Base-by-base conservation (phyloP, 1,139 yeast genomes). In the Protomyces arabidopsidicola region DNA sequence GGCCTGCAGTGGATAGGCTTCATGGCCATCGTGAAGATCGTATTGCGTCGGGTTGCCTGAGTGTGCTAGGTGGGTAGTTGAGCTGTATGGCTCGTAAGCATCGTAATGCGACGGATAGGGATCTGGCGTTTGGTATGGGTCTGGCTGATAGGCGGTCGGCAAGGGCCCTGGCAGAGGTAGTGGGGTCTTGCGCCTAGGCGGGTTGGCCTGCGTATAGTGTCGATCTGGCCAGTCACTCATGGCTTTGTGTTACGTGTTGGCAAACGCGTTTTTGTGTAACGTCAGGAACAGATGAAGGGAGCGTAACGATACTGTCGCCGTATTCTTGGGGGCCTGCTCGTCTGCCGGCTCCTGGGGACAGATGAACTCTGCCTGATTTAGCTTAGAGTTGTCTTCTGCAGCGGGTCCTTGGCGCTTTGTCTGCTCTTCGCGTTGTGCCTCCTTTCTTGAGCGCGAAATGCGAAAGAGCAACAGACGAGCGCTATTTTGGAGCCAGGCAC, bases 1-100 rank as follows among this genome's bases (percentile, higher is more conserved):
- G 12, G 45, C 42, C 22, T 58, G 62, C 42, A 58, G 16, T 8
- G 62, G 62, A 31, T 58, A 58, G 10, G 62, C 52, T 42, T 58
- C 62, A n/a, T 58, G 42, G 16, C 18, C 39, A 9, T 38, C 52
- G 9, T 51, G 50, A 31, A 42, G 20, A 10, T 39, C 56, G 18
- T 58, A 58, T 12, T 27, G 53, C 38, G 62, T 31, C 9, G 38
- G 34, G 12, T 31, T 52, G 1, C 16, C 16, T 12, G 48, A 42
- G 9, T n/a, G 20, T 6, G 48, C 48, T 18, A 42, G 48, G 9
- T 42, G 48, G 24, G 48, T 42, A 12, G 14, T 42, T 10, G 22
- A 16, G 22, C 22, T 18, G 22, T 42, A 42, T 12, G 48, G 48
- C 24, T n/a, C 48, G 22, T 42, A 42, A 4, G 48, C 6, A 20